phyloP scores from a whole-genome alignment of 129 eudicot species.

The Escallonia rubra region DNA sequence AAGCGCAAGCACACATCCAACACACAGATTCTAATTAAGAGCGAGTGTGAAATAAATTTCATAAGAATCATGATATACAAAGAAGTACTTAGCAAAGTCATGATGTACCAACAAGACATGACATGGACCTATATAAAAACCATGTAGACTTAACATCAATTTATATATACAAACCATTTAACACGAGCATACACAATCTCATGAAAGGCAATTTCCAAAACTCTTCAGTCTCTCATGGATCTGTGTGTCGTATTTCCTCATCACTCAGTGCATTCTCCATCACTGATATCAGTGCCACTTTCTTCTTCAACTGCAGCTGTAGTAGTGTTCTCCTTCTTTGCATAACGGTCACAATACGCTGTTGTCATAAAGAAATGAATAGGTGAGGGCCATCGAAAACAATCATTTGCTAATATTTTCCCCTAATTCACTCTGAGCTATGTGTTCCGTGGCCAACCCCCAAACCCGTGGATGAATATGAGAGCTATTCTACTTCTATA shows the following conservation, averaged over 20 bases:
- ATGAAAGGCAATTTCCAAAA: too few relatives aligned
- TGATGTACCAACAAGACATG: background rate
- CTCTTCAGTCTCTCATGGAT: slow-evolving; percentile 29
- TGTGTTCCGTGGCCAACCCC: too few relatives aligned
- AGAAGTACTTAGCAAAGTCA: background rate
- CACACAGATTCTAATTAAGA: too few relatives aligned
- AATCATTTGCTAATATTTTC: background rate
- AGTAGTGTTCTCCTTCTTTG: slow-evolving; percentile 37
- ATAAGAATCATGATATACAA: background rate
- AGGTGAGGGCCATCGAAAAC: background rate
- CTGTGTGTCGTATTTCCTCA: slow-evolving; percentile 46
- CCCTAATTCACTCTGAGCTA: too few relatives aligned
- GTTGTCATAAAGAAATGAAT: background rate
- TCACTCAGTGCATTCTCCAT: slow-evolving; percentile 45
- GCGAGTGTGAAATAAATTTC: background rate
- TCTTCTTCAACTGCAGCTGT: slow-evolving; percentile 42
- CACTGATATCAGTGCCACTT: slow-evolving; percentile 41
- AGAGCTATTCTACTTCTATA: background rate
- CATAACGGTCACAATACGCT: slow-evolving; percentile 55
- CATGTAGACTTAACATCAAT: background rate
- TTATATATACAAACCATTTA: background rate
- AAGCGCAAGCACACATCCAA: too few relatives aligned
- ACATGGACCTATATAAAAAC: background rate
- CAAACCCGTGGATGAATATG: background rate
- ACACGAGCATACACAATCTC: slow-evolving; percentile 5